Evolutionary conservation across 2,329 filamentous ascomycete species (phyloP), one percentile per base, ranked within the genome.

Genomic region (Fusarium lyarnte): DNA sequence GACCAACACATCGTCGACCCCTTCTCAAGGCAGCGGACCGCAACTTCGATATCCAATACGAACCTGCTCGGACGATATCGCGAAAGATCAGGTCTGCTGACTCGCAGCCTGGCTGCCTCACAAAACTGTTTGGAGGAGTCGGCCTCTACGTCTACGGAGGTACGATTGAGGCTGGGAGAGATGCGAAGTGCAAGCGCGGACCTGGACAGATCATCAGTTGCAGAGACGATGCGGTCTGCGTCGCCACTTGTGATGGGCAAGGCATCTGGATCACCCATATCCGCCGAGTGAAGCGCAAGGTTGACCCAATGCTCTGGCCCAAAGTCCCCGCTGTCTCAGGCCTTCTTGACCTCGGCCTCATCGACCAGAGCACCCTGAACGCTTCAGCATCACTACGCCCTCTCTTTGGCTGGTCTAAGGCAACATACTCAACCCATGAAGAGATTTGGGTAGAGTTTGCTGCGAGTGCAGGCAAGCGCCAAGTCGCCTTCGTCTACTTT

Each of bases 71-170:
- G 17, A 31, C 42, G 25, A 60, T 72, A 21, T 72, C 69, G 6
- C 70, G 69, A 17, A 72, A 65, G 57, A 65, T 72, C 17, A 68
- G 69, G 19, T 66, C 65, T 9, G 61, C 69, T 14, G 70, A 72
- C 29, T 72, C 70, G 11, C 70, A 72, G 21, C 69, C 70, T 21
- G 69, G 70, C 25, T 72, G 69, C 23, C 53, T 69, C 14, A 58
- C 69, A 10, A 63, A 55, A 13, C 14, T 53, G 2, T 58, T 72
- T 10, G 66, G 66, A 35, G 57, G 27, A 12, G 21, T 57, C 10
- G 53, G 57, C 11, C 65, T 72, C 21, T 72, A 72, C 23, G 46
- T 72, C 23, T 72, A 72, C 13, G 70, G 66, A 4, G 65, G 66
- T 4, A 36, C 16, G 10, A 23, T 65, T n/a, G 66, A 69, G n/a